Conservation (phyloP, 371 early-diverging fungal species). For the Rhizopus arrhizus region DNA sequence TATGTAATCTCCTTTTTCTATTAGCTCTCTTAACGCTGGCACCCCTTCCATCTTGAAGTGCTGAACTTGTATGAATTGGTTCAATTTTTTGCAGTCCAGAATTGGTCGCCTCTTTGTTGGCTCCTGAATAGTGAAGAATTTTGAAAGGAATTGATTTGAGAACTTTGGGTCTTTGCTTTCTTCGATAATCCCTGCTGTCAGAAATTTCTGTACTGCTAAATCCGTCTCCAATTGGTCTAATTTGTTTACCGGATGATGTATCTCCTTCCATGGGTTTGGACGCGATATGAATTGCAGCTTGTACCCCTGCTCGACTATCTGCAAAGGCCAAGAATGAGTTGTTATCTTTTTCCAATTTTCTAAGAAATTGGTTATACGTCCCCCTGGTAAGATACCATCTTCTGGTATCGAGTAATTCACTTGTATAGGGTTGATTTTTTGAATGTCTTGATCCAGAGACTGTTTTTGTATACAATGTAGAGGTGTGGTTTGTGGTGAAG, state of each 20-base stretch:
- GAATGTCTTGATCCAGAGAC: too few relatives aligned
- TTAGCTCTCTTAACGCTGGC: slow-evolving; percentile 9
- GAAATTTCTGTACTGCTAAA: slow-evolving; percentile 1
- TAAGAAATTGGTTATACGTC: too few relatives aligned
- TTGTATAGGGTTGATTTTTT: too few relatives aligned
- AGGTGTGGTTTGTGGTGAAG: too few relatives aligned
- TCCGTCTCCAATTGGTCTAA: background rate
- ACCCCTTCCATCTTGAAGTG: slow-evolving; percentile 21
- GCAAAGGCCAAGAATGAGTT: slow-evolving; percentile 1
- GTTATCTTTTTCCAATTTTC: slow-evolving; percentile 8
- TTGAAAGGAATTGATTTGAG: too few relatives aligned
- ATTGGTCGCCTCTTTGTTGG: too few relatives aligned
- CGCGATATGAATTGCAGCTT: background rate
- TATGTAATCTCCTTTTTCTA: too few relatives aligned
- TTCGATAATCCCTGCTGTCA: background rate
- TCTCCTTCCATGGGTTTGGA: background rate
- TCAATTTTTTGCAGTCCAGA: too few relatives aligned
- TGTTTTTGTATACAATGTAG: too few relatives aligned
- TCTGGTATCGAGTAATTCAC: too few relatives aligned
- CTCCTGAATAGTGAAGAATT: too few relatives aligned
- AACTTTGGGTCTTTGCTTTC: background rate
- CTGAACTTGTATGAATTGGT: slow-evolving; percentile 2
- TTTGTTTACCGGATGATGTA: background rate
- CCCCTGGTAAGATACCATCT: too few relatives aligned
- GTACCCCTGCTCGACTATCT: background rate